phyloP scores from a whole-genome alignment of 2,329 filamentous ascomycete genomes.

The Hypoxylon sp. region DNA sequence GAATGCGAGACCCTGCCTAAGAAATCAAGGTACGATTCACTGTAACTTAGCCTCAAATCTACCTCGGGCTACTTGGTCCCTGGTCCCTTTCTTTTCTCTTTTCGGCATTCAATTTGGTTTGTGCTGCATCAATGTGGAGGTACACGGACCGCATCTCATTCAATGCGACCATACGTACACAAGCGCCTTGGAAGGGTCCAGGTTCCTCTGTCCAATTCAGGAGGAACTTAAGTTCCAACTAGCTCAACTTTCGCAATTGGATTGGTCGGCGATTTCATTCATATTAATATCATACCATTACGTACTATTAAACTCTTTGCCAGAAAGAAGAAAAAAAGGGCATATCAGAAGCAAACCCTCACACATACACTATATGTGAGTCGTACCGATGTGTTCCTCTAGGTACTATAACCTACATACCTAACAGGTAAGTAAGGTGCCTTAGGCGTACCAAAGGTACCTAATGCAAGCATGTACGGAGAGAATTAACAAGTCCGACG shows the following conservation, averaged over 20 bases:
- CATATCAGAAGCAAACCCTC: neutral
- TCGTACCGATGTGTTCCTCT: too few relatives aligned
- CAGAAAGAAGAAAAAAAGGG: neutral
- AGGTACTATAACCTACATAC: neutral
- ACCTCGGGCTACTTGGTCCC: slow-evolving; percentile 44
- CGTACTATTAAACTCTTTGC: neutral
- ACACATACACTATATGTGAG: neutral
- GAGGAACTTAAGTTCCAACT: neutral
- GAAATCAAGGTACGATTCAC: slow-evolving; percentile 1
- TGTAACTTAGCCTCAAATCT: slow-evolving; percentile 46
- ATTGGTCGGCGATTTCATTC: slow-evolving; percentile 4
- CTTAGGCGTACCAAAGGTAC: neutral
- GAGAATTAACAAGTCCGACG: slow-evolving; percentile 11
- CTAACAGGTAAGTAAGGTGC: neutral
- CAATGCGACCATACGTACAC: slow-evolving; percentile 11
- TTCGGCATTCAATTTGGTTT: slow-evolving; percentile 42
- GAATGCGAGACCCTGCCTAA: slow-evolving; percentile 8
- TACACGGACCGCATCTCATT: slow-evolving; percentile 19
- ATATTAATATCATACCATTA: neutral
- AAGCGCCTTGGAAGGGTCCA: slow-evolving; percentile 4
- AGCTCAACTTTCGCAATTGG: slow-evolving; percentile 15
- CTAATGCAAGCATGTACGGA: neutral
- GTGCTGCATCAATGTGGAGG: slow-evolving; percentile 42
- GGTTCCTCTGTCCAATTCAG: slow-evolving; percentile 7
- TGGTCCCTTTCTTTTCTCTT: slow-evolving; percentile 33